Base-by-base conservation (phyloP, 2,329 filamentous ascomycete species). In the Chaetomium strumarium region DNA sequence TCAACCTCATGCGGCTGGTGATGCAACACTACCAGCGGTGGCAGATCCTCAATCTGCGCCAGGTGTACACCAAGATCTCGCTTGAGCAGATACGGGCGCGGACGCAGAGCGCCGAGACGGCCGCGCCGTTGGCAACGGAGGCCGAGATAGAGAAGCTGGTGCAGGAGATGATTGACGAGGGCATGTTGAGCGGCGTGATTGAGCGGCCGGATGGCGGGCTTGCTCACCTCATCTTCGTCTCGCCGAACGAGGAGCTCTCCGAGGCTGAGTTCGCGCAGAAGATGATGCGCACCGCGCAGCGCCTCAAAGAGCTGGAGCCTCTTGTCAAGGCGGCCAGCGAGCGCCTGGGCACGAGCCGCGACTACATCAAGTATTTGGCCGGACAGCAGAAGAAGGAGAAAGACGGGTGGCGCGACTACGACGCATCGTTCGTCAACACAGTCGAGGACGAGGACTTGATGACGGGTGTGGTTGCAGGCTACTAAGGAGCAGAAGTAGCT, bases 11-110 rank as follows among this genome's bases (percentile, higher is more conserved):
- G 12, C 71, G 74, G 5, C 82, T 89, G 65, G 84, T 92, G 11
- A 67, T 86, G 37, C 72, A 78, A 17, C 83, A 86, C 10, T 88
- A 91, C 64, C 83, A 87, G 60, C 83, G 84, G 61, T 90, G 86
- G 72, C 84, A 87, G 55, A 81, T 97, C 52, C 74, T 85, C 33
- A 83, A 83, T 54, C 75, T 97, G 24, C 83, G 84, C 41, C 78
- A 80, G 48, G 83, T 88, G 3, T 96, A 92, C 65, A 72, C 71
- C 49, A 79, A 79, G 56, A 71, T 84, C 33, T 76, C 78, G 14
- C 72, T 85, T 31, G 61, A 74, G 16, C 75, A 81, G 60, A 67
- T 85, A 17, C 73, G 75, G 39, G 60, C 67, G 20, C 66, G 69
- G 39, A 84, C 81, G 0, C 70, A 72, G 46, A 80, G 74, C 58